These are phyloP conservation scores for Amorphotheca resinae DNA, from an alignment of 495 filamentous ascomycete species.

Conservation along the genomic window DNA sequence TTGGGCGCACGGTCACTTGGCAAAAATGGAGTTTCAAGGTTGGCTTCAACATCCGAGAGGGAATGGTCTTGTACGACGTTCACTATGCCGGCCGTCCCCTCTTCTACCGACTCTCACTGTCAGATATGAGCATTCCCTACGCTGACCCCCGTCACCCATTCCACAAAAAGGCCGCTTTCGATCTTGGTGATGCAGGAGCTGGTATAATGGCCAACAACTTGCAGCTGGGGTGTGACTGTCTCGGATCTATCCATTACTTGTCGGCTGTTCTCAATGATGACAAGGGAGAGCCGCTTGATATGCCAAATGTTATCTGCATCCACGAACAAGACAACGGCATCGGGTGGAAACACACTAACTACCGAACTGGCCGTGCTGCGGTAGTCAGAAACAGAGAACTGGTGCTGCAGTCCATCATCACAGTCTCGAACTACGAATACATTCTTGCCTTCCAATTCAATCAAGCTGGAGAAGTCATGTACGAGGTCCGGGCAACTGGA, in stretches of 20 bases:
- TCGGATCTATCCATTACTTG: conserved; percentile 57
- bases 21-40: conserved; percentile 59
- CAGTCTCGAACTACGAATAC: conserved; percentile 74
- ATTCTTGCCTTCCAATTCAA: conserved; percentile 79
- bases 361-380: conserved; percentile 45
- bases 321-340: conserved; percentile 58
- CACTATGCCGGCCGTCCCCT: conserved; percentile 56
- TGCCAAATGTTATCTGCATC: conserved; percentile 49
- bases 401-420: conserved; percentile 64
- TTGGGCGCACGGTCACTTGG: conserved; percentile 44
- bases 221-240: conserved; percentile 52
- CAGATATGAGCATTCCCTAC: conserved; percentile 63
- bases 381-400: conserved; percentile 48
- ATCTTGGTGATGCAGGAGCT: conserved; percentile 55
- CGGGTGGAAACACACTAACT: conserved; percentile 57
- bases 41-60: conserved; percentile 53
- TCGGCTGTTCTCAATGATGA: conserved; percentile 43
- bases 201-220: conserved; percentile 57
- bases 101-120: conserved; percentile 57
- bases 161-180: conserved; percentile 58
- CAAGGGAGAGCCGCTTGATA: conserved; percentile 39
- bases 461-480: conserved; percentile 65
- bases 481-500: conserved; percentile 78
- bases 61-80: conserved; percentile 50
- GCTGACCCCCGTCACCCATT: conserved; percentile 52